phyloP scores from a whole-genome alignment of 148 eudicot genomes.

The Chenopodium suecicum region DNA sequence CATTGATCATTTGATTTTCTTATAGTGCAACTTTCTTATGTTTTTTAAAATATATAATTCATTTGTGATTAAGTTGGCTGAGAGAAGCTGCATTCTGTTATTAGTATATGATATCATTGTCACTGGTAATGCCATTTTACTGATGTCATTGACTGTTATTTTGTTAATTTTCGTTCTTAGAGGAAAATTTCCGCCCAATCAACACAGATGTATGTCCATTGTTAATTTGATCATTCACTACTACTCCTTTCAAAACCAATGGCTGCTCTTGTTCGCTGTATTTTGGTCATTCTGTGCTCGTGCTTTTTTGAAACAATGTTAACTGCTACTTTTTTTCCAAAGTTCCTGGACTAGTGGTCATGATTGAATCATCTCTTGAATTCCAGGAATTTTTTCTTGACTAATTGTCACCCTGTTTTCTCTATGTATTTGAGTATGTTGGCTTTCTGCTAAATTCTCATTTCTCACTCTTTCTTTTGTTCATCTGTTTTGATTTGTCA shows the following conservation, averaged over 20 bases:
- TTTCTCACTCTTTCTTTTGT: not conserved
- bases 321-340: not conserved
- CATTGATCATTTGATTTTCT: not conserved
- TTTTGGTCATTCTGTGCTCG: not conserved
- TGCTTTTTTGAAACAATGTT: not conserved
- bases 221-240: too few relatives aligned
- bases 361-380: not conserved
- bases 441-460: not conserved
- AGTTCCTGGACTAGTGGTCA: not conserved
- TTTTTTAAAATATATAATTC: not conserved
- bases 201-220: not conserved
- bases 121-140: too few relatives aligned
- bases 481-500: constrained; percentile 24
- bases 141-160: not conserved
- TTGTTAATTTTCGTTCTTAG: not conserved
- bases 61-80: not conserved
- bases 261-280: not conserved
- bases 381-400: not conserved
- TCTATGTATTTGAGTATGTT: not conserved
- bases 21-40: not conserved
- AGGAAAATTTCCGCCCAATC: not conserved
- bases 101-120: not conserved
- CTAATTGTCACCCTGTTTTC: not conserved
- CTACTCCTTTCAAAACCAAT: not conserved
- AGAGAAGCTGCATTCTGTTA: not conserved